phyloP scores from a whole-genome alignment of 2,329 filamentous ascomycete species.

The Aspergillus ibericus region DNA sequence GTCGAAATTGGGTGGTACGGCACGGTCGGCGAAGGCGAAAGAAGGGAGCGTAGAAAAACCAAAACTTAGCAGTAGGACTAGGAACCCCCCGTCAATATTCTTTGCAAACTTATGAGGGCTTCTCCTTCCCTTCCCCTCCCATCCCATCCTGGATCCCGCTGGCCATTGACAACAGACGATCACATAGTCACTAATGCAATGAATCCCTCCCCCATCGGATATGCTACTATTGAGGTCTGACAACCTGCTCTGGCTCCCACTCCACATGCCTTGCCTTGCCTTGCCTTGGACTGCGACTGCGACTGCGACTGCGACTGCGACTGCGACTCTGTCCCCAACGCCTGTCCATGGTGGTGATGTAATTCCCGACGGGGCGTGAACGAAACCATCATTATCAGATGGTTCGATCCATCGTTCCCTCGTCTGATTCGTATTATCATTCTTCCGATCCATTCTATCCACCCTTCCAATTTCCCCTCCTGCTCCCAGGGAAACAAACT shows the following conservation, averaged over 20 bases:
- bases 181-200: background rate
- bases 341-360: background rate
- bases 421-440: background rate
- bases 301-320: background rate
- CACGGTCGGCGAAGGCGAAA: background rate
- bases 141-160: background rate
- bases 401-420: background rate
- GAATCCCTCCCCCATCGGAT: background rate
- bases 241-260: background rate
- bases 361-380: background rate
- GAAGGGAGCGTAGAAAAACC: background rate
- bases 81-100: no score
- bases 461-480: background rate
- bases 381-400: conserved; percentile 1
- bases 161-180: background rate
- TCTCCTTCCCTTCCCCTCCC: background rate
- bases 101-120: no score
- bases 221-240: background rate
- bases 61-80: background rate
- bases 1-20: background rate
- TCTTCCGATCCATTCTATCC: background rate
- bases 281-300: no score
- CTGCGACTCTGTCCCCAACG: background rate
- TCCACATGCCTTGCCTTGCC: no score
- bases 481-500: background rate